phyloP scores from a whole-genome alignment of 371 early-diverging fungal species.

The Lichtheimia corymbifera region DNA sequence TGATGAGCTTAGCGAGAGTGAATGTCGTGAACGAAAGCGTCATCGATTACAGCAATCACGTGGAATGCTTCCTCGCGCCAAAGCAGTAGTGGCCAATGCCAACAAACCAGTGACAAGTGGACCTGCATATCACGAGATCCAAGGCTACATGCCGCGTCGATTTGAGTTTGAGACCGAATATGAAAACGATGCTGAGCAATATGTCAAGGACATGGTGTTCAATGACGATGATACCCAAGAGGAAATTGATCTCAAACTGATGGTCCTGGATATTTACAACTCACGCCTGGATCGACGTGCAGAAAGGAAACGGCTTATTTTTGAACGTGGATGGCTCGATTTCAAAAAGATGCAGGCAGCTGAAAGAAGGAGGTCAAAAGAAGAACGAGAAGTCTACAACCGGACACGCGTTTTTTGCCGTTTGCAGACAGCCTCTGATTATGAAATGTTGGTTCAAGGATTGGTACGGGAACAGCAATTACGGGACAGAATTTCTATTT shows the following conservation, averaged over 20 bases:
- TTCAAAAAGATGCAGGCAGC: conserved; percentile 76
- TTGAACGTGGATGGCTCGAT: conserved; percentile 85
- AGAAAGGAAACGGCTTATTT: conserved; percentile 84
- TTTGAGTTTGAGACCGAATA: conserved; percentile 97
- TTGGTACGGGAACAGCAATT: conserved; percentile 74
- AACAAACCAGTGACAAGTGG: conserved; percentile 76
- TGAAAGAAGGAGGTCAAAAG: conserved; percentile 83
- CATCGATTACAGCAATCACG: conserved; percentile 44
- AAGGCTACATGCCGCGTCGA: conserved; percentile 98
- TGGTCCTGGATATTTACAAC: conserved; percentile 94
- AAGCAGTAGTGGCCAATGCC: conserved; percentile 25
- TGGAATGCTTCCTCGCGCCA: conserved; percentile 34
- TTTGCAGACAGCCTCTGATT: conserved; percentile 82
- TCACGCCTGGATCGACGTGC: conserved; percentile 81
- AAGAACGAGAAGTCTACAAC: conserved; percentile 81
- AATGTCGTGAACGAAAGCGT: conserved; percentile 43
- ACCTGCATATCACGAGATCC: conserved; percentile 95
- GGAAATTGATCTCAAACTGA: conserved; percentile 87
- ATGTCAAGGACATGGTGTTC: conserved; percentile 92
- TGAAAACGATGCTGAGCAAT: conserved; percentile 95
- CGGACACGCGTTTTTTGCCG: conserved; percentile 89
- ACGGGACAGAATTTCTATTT: conserved; percentile 77
- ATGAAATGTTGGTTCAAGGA: conserved; percentile 81
- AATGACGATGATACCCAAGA: conserved; percentile 85
- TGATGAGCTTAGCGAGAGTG: conserved; percentile 38